Evolutionary conservation across 495 filamentous ascomycete species (phyloP), one percentile per base, ranked within the genome.

Genomic region (Neurospora tetraspora): DNA sequence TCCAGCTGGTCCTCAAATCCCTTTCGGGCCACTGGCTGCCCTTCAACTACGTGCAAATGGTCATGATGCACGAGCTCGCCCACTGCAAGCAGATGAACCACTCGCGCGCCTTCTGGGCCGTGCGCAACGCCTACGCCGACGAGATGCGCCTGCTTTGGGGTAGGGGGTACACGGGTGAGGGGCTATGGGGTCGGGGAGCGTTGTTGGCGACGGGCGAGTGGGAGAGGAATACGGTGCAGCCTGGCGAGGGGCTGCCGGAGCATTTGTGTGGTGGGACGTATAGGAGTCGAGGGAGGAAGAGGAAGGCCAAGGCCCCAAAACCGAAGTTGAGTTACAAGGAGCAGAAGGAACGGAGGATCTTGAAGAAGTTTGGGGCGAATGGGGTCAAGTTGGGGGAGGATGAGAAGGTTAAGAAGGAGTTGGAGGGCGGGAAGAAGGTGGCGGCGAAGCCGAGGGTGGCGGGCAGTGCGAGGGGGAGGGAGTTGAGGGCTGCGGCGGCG

Each of bases 11-110:
- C 12, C 86, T 95, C 42, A 89, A 89, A 75, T 85, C 89, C 5
- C 85, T 83, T 0, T 84, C 84, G 0, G 88, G 89, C 7, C 82
- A 85, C 70, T 95, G 93, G 93, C 81, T 95, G 38, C 89, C 90
- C 3, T 92, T 94, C 77, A 81, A 87, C 68, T 90, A 90, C 72
- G 91, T 95, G 18, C 90, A 93, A 82, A 93, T 94, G 89, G 91
- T 94, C 39, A 94, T 94, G 91, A 91, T 93, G 88, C 91, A 93
- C 76, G 87, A 89, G 84, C 81, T 95, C 20, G 92, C 93, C 20
- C 92, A 95, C 76, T 91, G 89, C 81, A 89, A 92, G 79, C 89
- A 94, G 75, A 95, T 95, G 93, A 94, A 94, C 76, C 92, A 95
- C 74, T 88, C 86, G 2, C 81, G 84, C 65, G 86, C 84, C 4